Conservation (phyloP, 2,329 filamentous ascomycete genomes). For the Fonsecaea multimorphosa region DNA sequence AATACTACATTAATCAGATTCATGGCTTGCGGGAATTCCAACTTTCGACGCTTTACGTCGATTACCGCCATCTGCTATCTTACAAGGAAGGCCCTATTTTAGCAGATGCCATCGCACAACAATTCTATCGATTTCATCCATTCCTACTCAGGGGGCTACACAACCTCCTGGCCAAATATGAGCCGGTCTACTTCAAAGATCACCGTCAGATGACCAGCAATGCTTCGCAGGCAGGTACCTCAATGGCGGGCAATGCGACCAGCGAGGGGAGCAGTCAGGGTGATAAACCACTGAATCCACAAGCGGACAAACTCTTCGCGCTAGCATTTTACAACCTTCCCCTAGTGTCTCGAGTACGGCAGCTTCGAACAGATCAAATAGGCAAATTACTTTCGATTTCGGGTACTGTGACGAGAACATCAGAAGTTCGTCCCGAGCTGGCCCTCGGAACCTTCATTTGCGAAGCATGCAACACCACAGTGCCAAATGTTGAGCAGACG, state of each 20-base stretch:
- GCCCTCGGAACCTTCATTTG: slow-evolving; percentile 92
- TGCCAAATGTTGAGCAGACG: slow-evolving; percentile 93
- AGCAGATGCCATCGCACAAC: slow-evolving; percentile 81
- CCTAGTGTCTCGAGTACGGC: slow-evolving; percentile 81
- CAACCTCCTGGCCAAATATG: slow-evolving; percentile 91
- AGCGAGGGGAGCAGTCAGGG: slow-evolving; percentile 67
- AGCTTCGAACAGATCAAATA: slow-evolving; percentile 86
- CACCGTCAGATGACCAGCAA: slow-evolving; percentile 84
- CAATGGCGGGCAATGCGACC: slow-evolving; percentile 60
- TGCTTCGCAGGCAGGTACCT: slow-evolving; percentile 72
- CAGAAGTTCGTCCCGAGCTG: slow-evolving; percentile 92
- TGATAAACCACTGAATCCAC: slow-evolving; percentile 83
- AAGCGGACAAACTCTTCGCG: slow-evolving; percentile 95
- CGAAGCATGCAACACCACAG: slow-evolving; percentile 80
- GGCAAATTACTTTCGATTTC: slow-evolving; percentile 94
- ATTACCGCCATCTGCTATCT: slow-evolving; percentile 79
- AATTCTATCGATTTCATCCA: slow-evolving; percentile 94
- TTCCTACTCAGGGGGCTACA: slow-evolving; percentile 89
- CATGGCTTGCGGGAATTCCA: slow-evolving; percentile 66
- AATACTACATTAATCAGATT: slow-evolving; percentile 72
- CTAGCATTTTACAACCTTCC: slow-evolving; percentile 93
- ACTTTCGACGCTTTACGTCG: slow-evolving; percentile 70
- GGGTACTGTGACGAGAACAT: slow-evolving; percentile 94
- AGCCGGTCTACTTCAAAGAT: slow-evolving; percentile 90
- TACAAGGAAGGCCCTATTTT: slow-evolving; percentile 69